Evolutionary conservation across 1,139 yeast species (phyloP), one percentile per base, ranked within the genome.

Genomic region (Blastobotrys arbuscula): DNA sequence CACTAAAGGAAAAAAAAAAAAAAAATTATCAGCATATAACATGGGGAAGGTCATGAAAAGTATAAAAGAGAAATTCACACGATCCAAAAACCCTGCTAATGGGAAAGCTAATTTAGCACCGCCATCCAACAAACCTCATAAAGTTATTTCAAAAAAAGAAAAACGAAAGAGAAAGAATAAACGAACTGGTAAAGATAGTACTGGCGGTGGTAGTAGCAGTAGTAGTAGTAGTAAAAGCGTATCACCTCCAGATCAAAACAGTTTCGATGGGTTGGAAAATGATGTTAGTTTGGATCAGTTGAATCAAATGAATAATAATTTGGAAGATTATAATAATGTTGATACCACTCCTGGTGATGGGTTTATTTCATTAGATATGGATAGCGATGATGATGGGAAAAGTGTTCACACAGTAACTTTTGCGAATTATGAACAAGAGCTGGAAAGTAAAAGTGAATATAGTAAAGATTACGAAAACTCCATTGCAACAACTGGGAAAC

Each of bases 261-360:
- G 20, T 18, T 44, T 44, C 20, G 37, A 38, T 12, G 42, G 15
- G 2, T 18, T 44, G 15, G 37, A 37, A n/a, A 37, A 37, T 12
- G 47, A 24, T 15, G n/a, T 13, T 12, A 21, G 26, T n/a, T 18
- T 24, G 23, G 42, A 39, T 21, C 23, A 23, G 10, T 13, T 16
- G 31, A 35, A 42, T 23, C 24, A 34, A 13, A 19, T 19, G 2
- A 65, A 77, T 1, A 70, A 71, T 31, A 79, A 80, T 55, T 62
- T 3, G 59, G 54, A 9, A 55, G 53, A 31, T 60, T 52, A 9
- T 49, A 48, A 5, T 52, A 15, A 59, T 59, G 35, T n/a, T 39
- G 13, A n/a, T 16, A 16, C 7, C 12, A 68, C 67, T 34, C 74
- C 72, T 49, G 72, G 69, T 28, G 69, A 66, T n/a, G 76, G 70